These are phyloP conservation scores for Paulownia fortunei DNA, from an alignment of 257 asterid species.

Conservation along the genomic window DNA sequence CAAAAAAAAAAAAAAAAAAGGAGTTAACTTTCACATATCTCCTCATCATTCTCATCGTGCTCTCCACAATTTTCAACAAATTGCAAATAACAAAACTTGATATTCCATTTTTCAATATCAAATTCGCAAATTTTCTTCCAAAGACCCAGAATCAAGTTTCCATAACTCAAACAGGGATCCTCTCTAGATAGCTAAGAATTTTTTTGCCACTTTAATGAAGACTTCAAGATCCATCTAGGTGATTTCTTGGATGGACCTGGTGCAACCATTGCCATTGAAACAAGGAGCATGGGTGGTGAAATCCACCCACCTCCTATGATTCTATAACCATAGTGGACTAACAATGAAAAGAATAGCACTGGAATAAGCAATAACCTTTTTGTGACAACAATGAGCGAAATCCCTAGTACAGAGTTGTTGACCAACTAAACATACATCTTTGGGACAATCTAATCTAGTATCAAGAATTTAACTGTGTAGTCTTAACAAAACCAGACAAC, in stretches of 20 bases:
- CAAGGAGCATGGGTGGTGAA: no score
- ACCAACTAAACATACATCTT: not conserved
- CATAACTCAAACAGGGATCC: not conserved
- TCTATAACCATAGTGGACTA: no score
- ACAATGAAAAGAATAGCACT: not conserved
- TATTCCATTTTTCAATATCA: not conserved
- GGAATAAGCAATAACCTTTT: no score
- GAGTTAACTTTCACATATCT: not conserved
- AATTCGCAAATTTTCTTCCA: not conserved
- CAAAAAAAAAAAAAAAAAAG: no score
- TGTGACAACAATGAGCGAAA: not conserved
- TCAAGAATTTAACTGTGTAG: not conserved
- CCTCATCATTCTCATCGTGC: not conserved
- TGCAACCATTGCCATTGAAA: no score
- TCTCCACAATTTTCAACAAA: not conserved
- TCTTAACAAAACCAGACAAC: not conserved
- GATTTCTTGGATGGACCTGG: no score
- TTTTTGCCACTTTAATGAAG: not conserved
- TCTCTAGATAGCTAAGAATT: not conserved
- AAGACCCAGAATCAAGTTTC: not conserved
- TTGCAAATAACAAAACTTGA: not conserved
- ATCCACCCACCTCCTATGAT: no score
- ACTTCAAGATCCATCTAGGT: no score
- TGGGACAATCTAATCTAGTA: not conserved
- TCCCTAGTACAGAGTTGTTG: not conserved